Percentiles rank a stretch among this genome's conserved stretches.
Evolutionary conservation across 257 asterid genomes (phyloP).

Genomic region (Misopates orontium): DNA sequence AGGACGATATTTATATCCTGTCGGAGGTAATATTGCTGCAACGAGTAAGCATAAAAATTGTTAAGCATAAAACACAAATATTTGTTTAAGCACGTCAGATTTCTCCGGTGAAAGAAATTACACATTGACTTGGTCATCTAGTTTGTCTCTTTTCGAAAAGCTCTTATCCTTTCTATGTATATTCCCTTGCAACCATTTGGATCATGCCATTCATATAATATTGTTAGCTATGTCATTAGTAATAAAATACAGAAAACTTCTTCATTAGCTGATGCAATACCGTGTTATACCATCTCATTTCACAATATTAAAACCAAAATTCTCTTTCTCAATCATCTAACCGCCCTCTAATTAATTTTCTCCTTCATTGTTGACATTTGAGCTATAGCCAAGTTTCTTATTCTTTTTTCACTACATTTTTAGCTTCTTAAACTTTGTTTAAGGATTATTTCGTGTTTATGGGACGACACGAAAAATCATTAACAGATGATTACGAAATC

Average conservation of each 20-base stretch:
- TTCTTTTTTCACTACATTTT: neutral
- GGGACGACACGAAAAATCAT: constrained; percentile 48
- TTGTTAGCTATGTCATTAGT: constrained; percentile 10
- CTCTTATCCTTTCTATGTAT: constrained; percentile 25
- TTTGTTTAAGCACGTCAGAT: too few species aligned
- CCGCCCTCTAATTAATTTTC: constrained; percentile 17
- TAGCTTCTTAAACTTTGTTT: neutral
- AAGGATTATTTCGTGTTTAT: constrained; percentile 19
- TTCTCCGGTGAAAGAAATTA: too few species aligned
- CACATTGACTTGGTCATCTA: too few species aligned
- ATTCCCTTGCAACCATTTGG: constrained; percentile 36
- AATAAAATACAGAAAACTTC: neutral
- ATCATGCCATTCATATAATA: neutral
- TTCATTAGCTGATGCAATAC: constrained; percentile 42
- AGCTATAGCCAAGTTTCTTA: neutral
- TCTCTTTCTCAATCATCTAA: constrained; percentile 31
- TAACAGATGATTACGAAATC: constrained; percentile 68
- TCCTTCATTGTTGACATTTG: constrained; percentile 36
- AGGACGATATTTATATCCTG: too few species aligned
- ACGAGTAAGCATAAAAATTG: neutral
- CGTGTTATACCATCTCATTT: constrained; percentile 41
- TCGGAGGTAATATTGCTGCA: neutral
- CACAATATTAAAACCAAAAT: constrained; percentile 28
- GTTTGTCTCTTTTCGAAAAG: constrained; percentile 29
- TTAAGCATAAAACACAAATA: neutral